A percentile compares a stretch with the other conserved stretches of the same genome.
These are phyloP conservation scores for Coprinopsis sp. DNA, from an alignment of 768 basidiomycete species.

Conservation along the genomic window DNA sequence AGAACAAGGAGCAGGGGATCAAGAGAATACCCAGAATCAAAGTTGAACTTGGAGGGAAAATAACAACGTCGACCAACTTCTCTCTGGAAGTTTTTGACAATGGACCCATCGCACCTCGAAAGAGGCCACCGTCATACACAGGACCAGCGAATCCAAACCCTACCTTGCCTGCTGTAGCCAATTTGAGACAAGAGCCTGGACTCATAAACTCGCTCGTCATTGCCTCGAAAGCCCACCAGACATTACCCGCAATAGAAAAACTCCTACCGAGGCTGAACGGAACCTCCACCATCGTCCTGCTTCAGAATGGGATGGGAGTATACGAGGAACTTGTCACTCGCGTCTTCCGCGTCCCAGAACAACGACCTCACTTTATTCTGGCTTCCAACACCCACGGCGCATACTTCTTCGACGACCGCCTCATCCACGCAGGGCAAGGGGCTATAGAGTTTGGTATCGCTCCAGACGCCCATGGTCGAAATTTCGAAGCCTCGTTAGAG, in stretches of 20 bases:
- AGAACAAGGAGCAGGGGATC: constrained; percentile 35
- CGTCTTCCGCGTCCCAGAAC: constrained; percentile 67
- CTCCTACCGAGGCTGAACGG: constrained; percentile 61
- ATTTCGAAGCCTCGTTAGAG: constrained; percentile 55
- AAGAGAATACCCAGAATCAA: constrained; percentile 32
- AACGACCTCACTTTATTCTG: constrained; percentile 82
- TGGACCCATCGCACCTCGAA: background rate
- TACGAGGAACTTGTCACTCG: constrained; percentile 69
- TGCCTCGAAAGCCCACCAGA: constrained; percentile 72
- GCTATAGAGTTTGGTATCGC: constrained; percentile 74
- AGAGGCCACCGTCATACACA: constrained; percentile 3
- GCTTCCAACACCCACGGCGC: constrained; percentile 81
- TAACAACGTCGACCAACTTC: constrained; percentile 40
- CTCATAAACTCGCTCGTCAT: constrained; percentile 59
- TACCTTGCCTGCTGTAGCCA: constrained; percentile 4
- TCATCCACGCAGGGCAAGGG: constrained; percentile 70
- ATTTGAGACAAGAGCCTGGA: constrained; percentile 4
- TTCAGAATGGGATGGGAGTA: constrained; percentile 93
- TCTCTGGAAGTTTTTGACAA: constrained; percentile 42
- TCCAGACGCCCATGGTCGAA: constrained; percentile 57
- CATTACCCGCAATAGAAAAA: constrained; percentile 48
- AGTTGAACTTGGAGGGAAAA: constrained; percentile 47
- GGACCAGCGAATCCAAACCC: background rate
- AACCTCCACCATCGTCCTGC: constrained; percentile 79
- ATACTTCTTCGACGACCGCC: constrained; percentile 45